Percentiles rank a stretch among this genome's conserved stretches.
These are phyloP conservation scores for Boletus sp. DNA, from an alignment of 768 basidiomycete species.

Conservation along the genomic window DNA sequence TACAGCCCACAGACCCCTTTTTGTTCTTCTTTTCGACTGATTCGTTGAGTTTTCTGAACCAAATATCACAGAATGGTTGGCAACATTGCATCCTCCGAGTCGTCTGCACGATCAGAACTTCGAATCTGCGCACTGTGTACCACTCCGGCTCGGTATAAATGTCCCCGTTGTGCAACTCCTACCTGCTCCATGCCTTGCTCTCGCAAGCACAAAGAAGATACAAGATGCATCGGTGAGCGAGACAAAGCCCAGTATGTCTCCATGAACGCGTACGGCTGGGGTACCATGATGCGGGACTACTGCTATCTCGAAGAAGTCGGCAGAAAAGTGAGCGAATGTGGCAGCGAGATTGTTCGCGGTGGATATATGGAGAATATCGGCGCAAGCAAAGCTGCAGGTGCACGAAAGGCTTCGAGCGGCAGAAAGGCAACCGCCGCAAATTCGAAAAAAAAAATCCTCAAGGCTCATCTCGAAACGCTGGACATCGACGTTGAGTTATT, in stretches of 20 bases:
- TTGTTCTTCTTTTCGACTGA: background rate
- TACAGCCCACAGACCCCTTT: background rate
- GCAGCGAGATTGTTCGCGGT: constrained; percentile 61
- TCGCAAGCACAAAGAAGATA: constrained; percentile 56
- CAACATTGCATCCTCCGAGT: constrained; percentile 6
- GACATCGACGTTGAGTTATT: constrained; percentile 76
- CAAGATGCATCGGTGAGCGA: constrained; percentile 67
- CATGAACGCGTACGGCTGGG: constrained; percentile 83
- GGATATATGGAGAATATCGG: constrained; percentile 40
- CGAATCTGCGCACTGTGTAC: constrained; percentile 51
- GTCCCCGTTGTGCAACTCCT: constrained; percentile 67
- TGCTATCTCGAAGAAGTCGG: constrained; percentile 80
- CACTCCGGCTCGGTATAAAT: constrained; percentile 63
- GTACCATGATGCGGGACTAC: constrained; percentile 88
- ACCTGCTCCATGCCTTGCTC: constrained; percentile 77
- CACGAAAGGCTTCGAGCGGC: constrained; percentile 21
- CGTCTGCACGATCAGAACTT: constrained; percentile 16
- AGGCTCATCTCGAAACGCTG: constrained; percentile 59
- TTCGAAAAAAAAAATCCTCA: constrained; percentile 63
- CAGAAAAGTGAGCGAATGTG: constrained; percentile 72
- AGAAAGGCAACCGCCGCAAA: constrained; percentile 33
- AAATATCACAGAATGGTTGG: constrained; percentile 7
- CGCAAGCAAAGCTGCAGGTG: constrained; percentile 15
- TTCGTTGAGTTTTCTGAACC: background rate
- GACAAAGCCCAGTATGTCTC: constrained; percentile 72